Conservation (phyloP, 2,329 filamentous ascomycete genomes). For the Huntiella omanensis region DNA sequence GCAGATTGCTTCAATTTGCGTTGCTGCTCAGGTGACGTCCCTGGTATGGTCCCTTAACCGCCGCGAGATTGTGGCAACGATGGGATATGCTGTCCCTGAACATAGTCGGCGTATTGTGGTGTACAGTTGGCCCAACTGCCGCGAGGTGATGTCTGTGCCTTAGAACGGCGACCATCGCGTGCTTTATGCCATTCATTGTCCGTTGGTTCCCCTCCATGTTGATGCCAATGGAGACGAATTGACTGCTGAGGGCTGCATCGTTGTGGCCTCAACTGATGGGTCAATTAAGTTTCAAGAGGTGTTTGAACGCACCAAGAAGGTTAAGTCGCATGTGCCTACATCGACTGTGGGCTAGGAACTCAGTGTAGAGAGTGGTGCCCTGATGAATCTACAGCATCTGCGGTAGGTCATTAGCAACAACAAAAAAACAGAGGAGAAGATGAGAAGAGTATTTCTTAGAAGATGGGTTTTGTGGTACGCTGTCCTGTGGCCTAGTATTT, state of each 20-base stretch:
- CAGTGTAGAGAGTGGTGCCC: not conserved
- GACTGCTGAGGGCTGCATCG: constrained; percentile 41
- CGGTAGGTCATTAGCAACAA: too few relatives aligned
- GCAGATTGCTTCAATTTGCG: constrained; percentile 74
- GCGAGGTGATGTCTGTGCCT: constrained; percentile 66
- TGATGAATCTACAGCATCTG: too few relatives aligned
- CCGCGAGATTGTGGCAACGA: constrained; percentile 79
- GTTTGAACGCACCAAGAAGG: constrained; percentile 20
- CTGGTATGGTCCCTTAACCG: constrained; percentile 76
- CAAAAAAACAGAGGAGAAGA: too few relatives aligned
- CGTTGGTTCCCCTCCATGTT: constrained; percentile 25
- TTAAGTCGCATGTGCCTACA: too few relatives aligned
- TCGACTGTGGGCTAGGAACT: not conserved
- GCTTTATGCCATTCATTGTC: constrained; percentile 75
- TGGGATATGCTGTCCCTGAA: constrained; percentile 81
- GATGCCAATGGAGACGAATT: constrained; percentile 14
- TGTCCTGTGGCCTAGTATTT: too few relatives aligned
- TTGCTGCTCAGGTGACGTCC: constrained; percentile 81
- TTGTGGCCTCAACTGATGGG: constrained; percentile 80
- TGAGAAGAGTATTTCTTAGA: too few relatives aligned
- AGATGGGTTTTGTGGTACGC: too few relatives aligned
- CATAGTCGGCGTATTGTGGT: constrained; percentile 80
- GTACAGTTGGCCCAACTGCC: constrained; percentile 86
- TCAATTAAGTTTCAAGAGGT: constrained; percentile 93
- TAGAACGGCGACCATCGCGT: constrained; percentile 67